phyloP scores from a whole-genome alignment of 345 rosid species.

The Lepidium didymum region DNA sequence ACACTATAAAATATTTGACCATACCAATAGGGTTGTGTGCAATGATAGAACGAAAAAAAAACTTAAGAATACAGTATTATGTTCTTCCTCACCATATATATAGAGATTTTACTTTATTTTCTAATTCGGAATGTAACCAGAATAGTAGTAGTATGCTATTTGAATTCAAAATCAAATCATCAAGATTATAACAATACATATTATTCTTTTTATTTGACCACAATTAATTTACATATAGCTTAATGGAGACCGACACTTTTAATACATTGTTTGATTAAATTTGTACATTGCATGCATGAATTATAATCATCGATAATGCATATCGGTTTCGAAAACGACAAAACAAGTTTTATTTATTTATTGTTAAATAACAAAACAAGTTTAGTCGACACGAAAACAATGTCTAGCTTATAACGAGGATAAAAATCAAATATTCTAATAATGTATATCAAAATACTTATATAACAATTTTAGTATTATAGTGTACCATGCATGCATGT shows the following conservation, averaged over 20 bases:
- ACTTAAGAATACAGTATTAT: too few relatives aligned
- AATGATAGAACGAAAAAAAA: too few relatives aligned
- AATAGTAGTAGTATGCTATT: too few relatives aligned
- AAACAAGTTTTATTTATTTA: neutral
- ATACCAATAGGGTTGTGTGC: too few relatives aligned
- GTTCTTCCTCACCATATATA: too few relatives aligned
- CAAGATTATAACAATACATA: too few relatives aligned
- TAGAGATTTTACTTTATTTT: too few relatives aligned
- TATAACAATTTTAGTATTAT: neutral
- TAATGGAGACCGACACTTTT: slow-evolving; percentile 17
- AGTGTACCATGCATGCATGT: neutral
- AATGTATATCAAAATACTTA: neutral
- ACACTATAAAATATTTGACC: neutral
- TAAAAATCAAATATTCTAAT: neutral
- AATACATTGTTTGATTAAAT: neutral
- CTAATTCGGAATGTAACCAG: too few relatives aligned
- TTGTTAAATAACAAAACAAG: neutral
- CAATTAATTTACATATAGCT: neutral
- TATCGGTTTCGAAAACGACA: slow-evolving; percentile 20
- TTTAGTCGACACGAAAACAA: neutral
- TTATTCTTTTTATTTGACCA: too few relatives aligned
- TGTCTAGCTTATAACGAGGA: neutral
- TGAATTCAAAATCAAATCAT: too few relatives aligned
- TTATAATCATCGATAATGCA: slow-evolving; percentile 1
- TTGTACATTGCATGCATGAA: slow-evolving; percentile 16